Evolutionary conservation across 306 rosid species (phyloP), one percentile per base, ranked within the genome.

Genomic region (Carpinus fangiana): DNA sequence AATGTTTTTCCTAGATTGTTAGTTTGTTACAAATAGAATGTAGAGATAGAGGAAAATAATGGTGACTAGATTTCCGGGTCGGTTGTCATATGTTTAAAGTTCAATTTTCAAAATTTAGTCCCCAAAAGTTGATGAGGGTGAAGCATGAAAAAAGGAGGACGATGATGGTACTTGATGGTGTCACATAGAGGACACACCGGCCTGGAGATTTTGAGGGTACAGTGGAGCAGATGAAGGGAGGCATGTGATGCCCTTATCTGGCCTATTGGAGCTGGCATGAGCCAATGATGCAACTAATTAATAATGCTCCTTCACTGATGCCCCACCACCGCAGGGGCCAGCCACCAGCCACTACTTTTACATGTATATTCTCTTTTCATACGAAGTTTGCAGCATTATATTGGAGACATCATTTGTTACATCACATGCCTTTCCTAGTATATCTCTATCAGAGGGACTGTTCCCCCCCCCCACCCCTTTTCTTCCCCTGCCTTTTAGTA

Each of bases 251-350:
- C 68, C 62, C 64, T 73, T 65, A 70, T 62, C 53, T 64, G 7
- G 87, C 79, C 81, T 78, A 71, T 70, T 73, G 74, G 77, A 57
- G 82, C 82, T 74, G 84, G 86, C 84, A 77, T 70, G 85, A 76
- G 50, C 83, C 80, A 81, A 78, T 64, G 64, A 61, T 89, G 70
- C 81, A 79, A 70, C 75, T 81, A n/a, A n/a, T n/a, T 69, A 78
- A 86, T 81, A 76, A 85, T 81, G 84, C 76, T 79, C 73, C 81
- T 84, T 79, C 86, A 74, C 82, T 79, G 78, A 82, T 84, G 81
- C 59, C 85, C 89, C 89, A 79, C 81, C 75, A 73, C 53, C 26
- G 65, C 75, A 75, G 12, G 28, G 13, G n/a, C 57, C 79, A 62
- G 26, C 4, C 68, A 77, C 68, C 43, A 38, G 43, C 43, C 50